These are phyloP conservation scores for Jaapia argillacea DNA, from an alignment of 768 basidiomycete species.

Conservation along the genomic window DNA sequence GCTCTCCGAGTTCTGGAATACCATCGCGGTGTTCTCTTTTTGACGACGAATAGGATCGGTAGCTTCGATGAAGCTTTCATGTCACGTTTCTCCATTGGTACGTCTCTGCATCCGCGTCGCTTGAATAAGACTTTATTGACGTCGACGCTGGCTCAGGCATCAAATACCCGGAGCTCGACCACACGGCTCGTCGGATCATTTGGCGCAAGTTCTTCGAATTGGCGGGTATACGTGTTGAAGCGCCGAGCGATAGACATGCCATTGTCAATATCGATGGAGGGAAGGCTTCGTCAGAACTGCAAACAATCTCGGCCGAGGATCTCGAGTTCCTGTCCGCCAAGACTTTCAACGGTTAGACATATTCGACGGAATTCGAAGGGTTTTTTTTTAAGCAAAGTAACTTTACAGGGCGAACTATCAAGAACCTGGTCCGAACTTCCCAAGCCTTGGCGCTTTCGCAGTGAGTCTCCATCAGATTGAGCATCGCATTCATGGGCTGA, in stretches of 20 bases:
- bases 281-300: neutral
- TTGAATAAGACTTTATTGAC: neutral
- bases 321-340: slow-evolving; percentile 15
- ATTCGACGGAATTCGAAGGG: neutral
- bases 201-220: slow-evolving; percentile 19
- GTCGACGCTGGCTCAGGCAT: slow-evolving; percentile 8
- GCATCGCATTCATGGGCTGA: neutral
- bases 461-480: slow-evolving; percentile 7
- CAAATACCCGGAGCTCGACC: slow-evolving; percentile 17
- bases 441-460: slow-evolving; percentile 17
- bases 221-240: slow-evolving; percentile 5
- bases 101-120: neutral
- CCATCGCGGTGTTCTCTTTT: slow-evolving; percentile 27
- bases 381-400: neutral
- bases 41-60: slow-evolving; percentile 31
- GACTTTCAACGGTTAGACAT: slow-evolving; percentile 18
- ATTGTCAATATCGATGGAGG: neutral
- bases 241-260: too few relatives aligned
- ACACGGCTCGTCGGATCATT: slow-evolving; percentile 10
- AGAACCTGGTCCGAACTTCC: slow-evolving; percentile 22
- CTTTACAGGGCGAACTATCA: slow-evolving; percentile 16
- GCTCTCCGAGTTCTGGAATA: slow-evolving; percentile 23
- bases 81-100: slow-evolving; percentile 18
- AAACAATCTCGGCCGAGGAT: slow-evolving; percentile 5
- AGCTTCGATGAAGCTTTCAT: slow-evolving; percentile 63